phyloP scores from a whole-genome alignment of 1,139 yeast genomes.

The Magnusiomyces suaveolens region DNA sequence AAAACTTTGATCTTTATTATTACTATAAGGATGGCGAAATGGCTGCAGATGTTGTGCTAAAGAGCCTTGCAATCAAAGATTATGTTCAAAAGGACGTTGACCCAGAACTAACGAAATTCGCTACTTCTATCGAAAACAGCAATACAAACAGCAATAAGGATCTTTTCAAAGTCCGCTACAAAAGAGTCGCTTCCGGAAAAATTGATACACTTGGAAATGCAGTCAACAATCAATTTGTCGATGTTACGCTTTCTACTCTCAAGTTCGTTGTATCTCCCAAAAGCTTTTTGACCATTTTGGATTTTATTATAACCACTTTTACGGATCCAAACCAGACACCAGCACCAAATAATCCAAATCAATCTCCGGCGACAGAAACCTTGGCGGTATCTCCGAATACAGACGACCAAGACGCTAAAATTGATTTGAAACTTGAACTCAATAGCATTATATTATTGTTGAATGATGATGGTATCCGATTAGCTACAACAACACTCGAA shows the following conservation, averaged over 20 bases:
- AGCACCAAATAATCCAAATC: too few species aligned
- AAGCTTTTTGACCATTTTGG: conserved; percentile 67
- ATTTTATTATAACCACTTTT: conserved; percentile 77
- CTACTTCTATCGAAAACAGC: conserved; percentile 53
- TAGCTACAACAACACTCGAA: conserved; percentile 71
- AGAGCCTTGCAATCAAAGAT: conserved; percentile 64
- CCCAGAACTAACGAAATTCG: conserved; percentile 55
- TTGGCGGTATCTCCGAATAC: neutral
- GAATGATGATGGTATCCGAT: conserved; percentile 72
- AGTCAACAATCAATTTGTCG: conserved; percentile 67
- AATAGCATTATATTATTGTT: conserved; percentile 67
- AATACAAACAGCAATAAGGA: conserved; percentile 33
- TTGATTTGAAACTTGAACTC: conserved; percentile 57
- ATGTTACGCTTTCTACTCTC: conserved; percentile 71
- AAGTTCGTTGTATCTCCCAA: conserved; percentile 68
- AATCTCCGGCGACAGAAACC: too few species aligned
- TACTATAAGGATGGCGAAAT: conserved; percentile 51
- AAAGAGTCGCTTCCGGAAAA: conserved; percentile 26
- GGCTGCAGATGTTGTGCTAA: conserved; percentile 55
- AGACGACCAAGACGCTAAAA: conserved; percentile 32
- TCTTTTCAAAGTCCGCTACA: conserved; percentile 54
- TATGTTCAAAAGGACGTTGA: conserved; percentile 57
- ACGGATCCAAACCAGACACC: conserved; percentile 49
- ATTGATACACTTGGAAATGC: conserved; percentile 14
- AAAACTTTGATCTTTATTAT: conserved; percentile 51